Evolutionary conservation across 345 rosid species (phyloP).

Genomic region (Camelina hispida): DNA sequence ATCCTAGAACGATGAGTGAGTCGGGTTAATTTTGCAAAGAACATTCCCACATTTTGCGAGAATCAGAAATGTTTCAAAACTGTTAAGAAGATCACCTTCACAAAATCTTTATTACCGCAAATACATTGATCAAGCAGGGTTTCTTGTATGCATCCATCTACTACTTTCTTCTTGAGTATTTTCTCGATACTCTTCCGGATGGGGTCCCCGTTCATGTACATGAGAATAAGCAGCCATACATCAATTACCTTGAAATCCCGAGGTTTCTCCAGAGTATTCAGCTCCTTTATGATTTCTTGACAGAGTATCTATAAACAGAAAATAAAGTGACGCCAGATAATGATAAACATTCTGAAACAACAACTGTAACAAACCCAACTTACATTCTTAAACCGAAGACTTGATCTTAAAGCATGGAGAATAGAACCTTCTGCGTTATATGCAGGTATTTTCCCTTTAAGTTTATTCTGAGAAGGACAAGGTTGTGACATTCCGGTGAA

Average conservation of each 20-base stretch:
- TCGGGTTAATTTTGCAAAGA: constrained; percentile 21
- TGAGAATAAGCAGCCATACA: constrained; percentile 76
- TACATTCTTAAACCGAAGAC: constrained; percentile 81
- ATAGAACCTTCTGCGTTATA: constrained; percentile 65
- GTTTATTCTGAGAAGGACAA: constrained; percentile 53
- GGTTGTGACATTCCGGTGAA: constrained; percentile 59
- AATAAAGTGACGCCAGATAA: neutral
- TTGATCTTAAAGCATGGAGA: constrained; percentile 77
- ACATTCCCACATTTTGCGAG: constrained; percentile 17
- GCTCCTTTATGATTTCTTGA: constrained; percentile 78
- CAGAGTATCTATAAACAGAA: constrained; percentile 62
- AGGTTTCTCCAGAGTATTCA: constrained; percentile 66
- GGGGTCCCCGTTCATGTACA: constrained; percentile 68
- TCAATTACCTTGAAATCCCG: constrained; percentile 78
- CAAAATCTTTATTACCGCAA: constrained; percentile 65
- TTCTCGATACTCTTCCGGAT: constrained; percentile 61
- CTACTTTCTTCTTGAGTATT: constrained; percentile 73
- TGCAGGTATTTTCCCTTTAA: constrained; percentile 64
- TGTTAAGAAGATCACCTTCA: constrained; percentile 53
- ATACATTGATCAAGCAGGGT: constrained; percentile 76
- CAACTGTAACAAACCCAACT: constrained; percentile 34
- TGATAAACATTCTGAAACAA: constrained; percentile 25
- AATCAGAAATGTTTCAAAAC: constrained; percentile 18
- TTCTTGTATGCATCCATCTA: constrained; percentile 66
- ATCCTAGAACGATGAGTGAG: constrained; percentile 54